Conservation (phyloP, 768 basidiomycete species). For the Boletus insuetus region DNA sequence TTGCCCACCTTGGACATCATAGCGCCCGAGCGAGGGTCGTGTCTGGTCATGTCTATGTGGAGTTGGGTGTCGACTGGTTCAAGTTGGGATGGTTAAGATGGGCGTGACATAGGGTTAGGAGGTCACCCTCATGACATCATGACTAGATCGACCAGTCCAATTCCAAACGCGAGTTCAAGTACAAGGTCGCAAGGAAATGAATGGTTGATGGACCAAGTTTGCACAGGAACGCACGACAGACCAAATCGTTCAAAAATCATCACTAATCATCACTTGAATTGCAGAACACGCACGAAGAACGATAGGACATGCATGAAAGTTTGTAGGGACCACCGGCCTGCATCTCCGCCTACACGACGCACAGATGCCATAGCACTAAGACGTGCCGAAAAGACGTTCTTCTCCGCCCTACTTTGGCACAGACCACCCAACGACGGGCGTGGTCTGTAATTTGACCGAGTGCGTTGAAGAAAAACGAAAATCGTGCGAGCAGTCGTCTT, state of each 20-base stretch:
- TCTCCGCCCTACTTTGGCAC: slow-evolving; percentile 37
- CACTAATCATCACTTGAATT: neutral
- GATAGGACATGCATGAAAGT: neutral
- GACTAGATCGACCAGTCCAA: neutral
- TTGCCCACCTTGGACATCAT: slow-evolving; percentile 55
- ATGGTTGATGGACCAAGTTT: too few relatives aligned
- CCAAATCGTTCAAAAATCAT: neutral
- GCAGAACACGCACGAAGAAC: neutral
- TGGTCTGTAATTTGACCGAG: slow-evolving; percentile 36
- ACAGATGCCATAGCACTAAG: slow-evolving; percentile 31
- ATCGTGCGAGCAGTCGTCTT: neutral
- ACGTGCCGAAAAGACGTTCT: slow-evolving; percentile 23
- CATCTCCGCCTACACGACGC: slow-evolving; percentile 17
- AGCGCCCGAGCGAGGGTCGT: slow-evolving; percentile 27
- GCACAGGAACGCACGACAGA: too few relatives aligned
- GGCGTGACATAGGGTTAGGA: neutral
- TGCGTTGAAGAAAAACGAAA: slow-evolving; percentile 23
- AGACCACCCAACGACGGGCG: slow-evolving; percentile 23
- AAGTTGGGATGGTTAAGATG: neutral
- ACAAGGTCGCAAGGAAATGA: too few relatives aligned
- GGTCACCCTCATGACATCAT: slow-evolving; percentile 14
- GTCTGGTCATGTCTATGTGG: slow-evolving; percentile 16
- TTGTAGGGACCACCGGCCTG: slow-evolving; percentile 34
- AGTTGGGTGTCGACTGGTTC: neutral
- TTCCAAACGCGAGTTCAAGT: neutral